phyloP scores from a whole-genome alignment of 306 rosid species.

The Oxytropis ochrocephala region DNA sequence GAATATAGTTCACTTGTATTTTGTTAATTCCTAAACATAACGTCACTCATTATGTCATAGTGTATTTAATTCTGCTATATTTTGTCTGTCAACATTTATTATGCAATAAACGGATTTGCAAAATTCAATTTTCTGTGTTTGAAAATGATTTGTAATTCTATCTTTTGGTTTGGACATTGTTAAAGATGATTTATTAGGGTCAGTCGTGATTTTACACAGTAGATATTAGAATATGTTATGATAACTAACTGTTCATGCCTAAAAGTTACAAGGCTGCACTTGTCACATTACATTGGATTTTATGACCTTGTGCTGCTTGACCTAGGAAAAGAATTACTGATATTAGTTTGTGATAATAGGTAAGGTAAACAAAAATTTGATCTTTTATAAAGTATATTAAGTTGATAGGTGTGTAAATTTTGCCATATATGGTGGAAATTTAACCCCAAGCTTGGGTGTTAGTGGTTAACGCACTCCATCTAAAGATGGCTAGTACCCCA shows the following conservation, averaged over 20 bases:
- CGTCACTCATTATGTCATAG: not conserved
- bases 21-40: not conserved
- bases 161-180: constrained; percentile 1
- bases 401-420: constrained; percentile 4
- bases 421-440: not conserved
- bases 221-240: not conserved
- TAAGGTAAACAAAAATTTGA: not conserved
- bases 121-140: not conserved
- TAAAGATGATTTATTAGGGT: not conserved
- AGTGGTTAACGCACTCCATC: no score
- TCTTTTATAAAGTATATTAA: not conserved
- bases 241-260: not conserved
- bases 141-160: not conserved
- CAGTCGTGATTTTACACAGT: not conserved
- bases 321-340: not conserved
- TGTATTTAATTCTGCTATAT: not conserved
- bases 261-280: not conserved
- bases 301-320: not conserved
- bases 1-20: not conserved
- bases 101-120: not conserved
- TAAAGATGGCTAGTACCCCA: no score
- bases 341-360: not conserved
- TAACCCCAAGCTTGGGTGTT: no score
- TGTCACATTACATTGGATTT: not conserved
- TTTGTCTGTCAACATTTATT: not conserved